A percentile compares a stretch with the other conserved stretches of the same genome.
phyloP scores from a whole-genome alignment of 1,284 basidiomycete species.

The Cryptococcus jaspeensis region DNA sequence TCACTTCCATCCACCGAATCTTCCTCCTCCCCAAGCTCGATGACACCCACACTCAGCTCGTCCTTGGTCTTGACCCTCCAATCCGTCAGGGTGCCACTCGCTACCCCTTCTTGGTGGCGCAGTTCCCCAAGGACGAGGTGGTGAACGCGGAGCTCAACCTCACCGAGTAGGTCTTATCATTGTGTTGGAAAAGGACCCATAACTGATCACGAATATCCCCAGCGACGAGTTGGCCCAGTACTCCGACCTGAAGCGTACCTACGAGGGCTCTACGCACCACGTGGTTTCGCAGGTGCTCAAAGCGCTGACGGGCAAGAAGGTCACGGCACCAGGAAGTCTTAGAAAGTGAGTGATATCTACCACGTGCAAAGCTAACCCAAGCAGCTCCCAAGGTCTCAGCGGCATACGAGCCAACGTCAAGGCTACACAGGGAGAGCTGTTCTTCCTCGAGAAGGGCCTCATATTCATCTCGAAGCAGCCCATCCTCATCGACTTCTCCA shows the following conservation, averaged over 20 bases:
- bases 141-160: conserved; percentile 95
- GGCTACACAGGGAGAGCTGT: conserved; percentile 94
- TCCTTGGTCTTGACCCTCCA: conserved; percentile 84
- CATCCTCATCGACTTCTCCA: conserved; percentile 83
- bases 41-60: conserved; percentile 92
- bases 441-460: conserved; percentile 95
- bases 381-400: conserved; percentile 54
- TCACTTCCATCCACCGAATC: conserved; percentile 80
- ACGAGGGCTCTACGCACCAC: conserved; percentile 85
- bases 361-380: background rate
- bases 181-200: background rate
- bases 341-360: conserved; percentile 60
- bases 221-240: conserved; percentile 53
- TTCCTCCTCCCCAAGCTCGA: conserved; percentile 93
- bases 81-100: conserved; percentile 98
- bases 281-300: conserved; percentile 95
- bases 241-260: conserved; percentile 58
- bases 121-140: conserved; percentile 95
- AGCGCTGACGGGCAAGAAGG: conserved; percentile 85
- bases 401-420: conserved; percentile 94
- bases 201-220: background rate
- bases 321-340: conserved; percentile 78
- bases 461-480: conserved; percentile 99
- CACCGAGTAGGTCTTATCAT: conserved; percentile 65
- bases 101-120: conserved; percentile 97